A percentile compares a stretch with the other conserved stretches of the same genome.
phyloP scores from a whole-genome alignment of 2,329 filamentous ascomycete genomes.

The Sporothrix protearum region DNA sequence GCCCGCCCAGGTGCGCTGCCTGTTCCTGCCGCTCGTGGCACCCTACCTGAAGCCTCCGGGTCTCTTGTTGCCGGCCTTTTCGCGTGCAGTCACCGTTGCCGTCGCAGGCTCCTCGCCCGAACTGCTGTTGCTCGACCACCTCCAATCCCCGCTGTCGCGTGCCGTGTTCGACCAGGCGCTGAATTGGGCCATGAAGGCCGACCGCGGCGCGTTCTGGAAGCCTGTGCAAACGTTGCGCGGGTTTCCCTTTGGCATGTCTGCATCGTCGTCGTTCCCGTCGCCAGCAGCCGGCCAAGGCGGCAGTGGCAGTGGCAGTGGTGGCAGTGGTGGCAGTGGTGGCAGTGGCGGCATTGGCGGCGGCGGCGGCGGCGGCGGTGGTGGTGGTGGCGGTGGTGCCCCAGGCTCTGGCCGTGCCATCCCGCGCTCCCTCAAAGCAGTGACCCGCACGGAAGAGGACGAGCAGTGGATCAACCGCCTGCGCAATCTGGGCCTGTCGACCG shows the following conservation, averaged over 20 bases:
- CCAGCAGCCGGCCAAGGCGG: not conserved
- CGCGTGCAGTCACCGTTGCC: too few species aligned
- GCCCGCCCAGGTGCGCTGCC: conserved; percentile 75
- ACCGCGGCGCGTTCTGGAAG: conserved; percentile 86
- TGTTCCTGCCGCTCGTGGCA: conserved; percentile 73
- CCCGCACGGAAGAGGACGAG: conserved; percentile 88
- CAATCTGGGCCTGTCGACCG: conserved; percentile 73
- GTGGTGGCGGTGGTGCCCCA: not conserved
- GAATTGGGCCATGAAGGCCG: conserved; percentile 77
- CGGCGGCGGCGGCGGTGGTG: conserved; percentile 32
- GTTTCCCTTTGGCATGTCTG: conserved; percentile 62
- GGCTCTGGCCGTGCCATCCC: conserved; percentile 42
- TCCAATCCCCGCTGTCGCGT: conserved; percentile 78
- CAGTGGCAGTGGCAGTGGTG: conserved; percentile 31
- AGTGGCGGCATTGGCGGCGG: conserved; percentile 37
- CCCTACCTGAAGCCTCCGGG: conserved; percentile 72
- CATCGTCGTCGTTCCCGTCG: conserved; percentile 30
- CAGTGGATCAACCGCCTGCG: conserved; percentile 83
- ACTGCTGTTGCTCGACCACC: conserved; percentile 68
- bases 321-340: too few species aligned
- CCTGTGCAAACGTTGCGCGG: conserved; percentile 63
- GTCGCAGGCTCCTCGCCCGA: conserved; percentile 50
- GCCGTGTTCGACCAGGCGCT: conserved; percentile 80
- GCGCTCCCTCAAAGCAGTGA: conserved; percentile 58
- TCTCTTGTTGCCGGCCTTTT: conserved; percentile 52